Percentiles rank a stretch among this genome's conserved stretches.
These are phyloP conservation scores for Spiraea crenata DNA, from an alignment of 331 rosid genomes.

Conservation along the genomic window DNA sequence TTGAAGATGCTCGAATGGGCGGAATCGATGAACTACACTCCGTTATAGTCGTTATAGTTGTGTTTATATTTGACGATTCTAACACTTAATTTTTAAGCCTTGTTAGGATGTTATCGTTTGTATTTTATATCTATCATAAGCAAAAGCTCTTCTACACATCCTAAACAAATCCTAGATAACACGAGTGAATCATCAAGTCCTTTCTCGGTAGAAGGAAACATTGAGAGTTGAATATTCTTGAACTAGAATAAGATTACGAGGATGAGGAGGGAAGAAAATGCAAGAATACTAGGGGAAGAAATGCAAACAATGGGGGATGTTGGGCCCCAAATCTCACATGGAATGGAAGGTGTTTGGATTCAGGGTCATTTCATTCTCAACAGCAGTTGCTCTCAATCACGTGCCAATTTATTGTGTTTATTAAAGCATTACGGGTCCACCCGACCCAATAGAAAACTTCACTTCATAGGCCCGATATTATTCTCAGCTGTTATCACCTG, in stretches of 20 bases:
- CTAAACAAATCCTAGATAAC: too few species aligned
- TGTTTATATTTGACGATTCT: too few species aligned
- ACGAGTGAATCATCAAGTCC: neutral
- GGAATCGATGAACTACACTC: too few species aligned
- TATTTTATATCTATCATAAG: too few species aligned
- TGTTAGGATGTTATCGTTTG: too few species aligned
- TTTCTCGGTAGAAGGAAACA: neutral
- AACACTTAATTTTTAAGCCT: too few species aligned
- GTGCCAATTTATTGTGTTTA: constrained; percentile 67
- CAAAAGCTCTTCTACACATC: too few species aligned
- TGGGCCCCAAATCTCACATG: constrained; percentile 81
- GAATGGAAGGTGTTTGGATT: constrained; percentile 39
- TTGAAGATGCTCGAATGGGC: too few species aligned
- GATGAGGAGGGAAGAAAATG: neutral
- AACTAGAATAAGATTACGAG: neutral
- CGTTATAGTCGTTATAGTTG: too few species aligned
- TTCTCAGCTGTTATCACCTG: neutral
- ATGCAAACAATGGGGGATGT: neutral
- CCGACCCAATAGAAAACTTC: constrained; percentile 8
- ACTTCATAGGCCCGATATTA: constrained; percentile 27
- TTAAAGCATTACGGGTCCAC: constrained; percentile 38
- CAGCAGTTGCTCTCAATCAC: constrained; percentile 53
- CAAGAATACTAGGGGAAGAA: neutral
- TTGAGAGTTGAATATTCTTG: neutral
- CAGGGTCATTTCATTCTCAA: constrained; percentile 25